Conservation (phyloP, 2,329 filamentous ascomycete genomes). For the Septoria linicola region DNA sequence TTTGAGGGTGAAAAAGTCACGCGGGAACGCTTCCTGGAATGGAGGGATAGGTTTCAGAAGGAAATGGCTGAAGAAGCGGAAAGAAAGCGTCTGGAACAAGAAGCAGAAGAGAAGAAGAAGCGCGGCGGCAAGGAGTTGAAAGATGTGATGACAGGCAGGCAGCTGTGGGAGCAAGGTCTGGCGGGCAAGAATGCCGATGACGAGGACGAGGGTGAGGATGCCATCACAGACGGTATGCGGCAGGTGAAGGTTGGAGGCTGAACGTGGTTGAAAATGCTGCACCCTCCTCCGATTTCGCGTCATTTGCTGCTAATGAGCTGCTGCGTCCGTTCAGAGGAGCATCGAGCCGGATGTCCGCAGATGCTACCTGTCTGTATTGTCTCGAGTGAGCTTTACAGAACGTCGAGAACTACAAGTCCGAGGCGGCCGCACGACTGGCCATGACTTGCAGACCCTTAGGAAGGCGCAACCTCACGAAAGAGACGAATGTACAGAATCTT, state of each 20-base stretch:
- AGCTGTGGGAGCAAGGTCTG: conserved; percentile 51
- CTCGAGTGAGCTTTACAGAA: too few species aligned
- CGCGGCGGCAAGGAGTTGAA: conserved; percentile 64
- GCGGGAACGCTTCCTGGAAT: conserved; percentile 78
- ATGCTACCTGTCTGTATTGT: too few species aligned
- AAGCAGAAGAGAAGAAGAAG: conserved; percentile 65
- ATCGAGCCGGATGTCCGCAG: too few species aligned
- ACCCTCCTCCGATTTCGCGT: too few species aligned
- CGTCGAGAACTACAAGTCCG: too few species aligned
- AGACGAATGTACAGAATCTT: too few species aligned
- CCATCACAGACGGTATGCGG: conserved; percentile 61
- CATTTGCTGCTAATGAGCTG: too few species aligned
- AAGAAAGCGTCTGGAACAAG: conserved; percentile 59
- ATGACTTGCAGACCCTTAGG: too few species aligned
- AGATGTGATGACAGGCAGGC: conserved; percentile 68
- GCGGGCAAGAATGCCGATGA: conserved; percentile 66
- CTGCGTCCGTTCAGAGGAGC: too few species aligned
- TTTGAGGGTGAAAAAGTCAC: conserved; percentile 90
- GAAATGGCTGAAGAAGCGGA: conserved; percentile 76
- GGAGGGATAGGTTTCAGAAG: conserved; percentile 72
- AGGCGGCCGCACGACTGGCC: too few species aligned
- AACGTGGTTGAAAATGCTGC: conserved; percentile 10
- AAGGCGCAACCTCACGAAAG: too few species aligned
- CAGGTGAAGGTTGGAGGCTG: conserved; percentile 63
- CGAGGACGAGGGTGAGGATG: conserved; percentile 65